Conservation (phyloP, 2,329 filamentous ascomycete genomes). For the Coleophoma eucalyptorum region DNA sequence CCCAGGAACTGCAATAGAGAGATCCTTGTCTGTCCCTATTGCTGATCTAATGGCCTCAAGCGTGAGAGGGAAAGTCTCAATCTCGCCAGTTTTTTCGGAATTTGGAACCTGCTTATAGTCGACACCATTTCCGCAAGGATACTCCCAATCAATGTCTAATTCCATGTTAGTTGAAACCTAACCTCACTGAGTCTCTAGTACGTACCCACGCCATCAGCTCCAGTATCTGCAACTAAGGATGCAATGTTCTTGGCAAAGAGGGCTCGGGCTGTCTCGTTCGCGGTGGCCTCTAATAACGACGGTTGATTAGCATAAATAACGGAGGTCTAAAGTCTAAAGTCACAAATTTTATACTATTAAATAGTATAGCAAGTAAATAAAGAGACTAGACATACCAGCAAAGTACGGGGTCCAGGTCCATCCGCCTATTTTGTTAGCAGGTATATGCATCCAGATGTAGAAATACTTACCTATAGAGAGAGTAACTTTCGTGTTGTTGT, state of each 20-base stretch:
- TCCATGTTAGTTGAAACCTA: background rate
- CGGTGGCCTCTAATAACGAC: background rate
- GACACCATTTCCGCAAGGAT: conserved; percentile 1
- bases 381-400: background rate
- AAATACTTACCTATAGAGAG: background rate
- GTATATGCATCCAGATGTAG: too few species aligned
- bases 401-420: conserved; percentile 1
- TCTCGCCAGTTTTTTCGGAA: background rate
- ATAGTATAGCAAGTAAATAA: too few species aligned
- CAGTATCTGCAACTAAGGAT: background rate
- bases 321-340: too few species aligned
- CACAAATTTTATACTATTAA: too few species aligned
- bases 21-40: background rate
- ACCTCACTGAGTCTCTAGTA: background rate
- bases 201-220: background rate
- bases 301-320: too few species aligned
- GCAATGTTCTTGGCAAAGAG: background rate
- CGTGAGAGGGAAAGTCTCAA: background rate
- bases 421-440: background rate
- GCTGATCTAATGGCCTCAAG: conserved; percentile 1
- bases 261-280: background rate
- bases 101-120: conserved; percentile 2
- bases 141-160: conserved; percentile 1
- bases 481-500: background rate
- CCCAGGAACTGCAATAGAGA: background rate